Base-by-base conservation (phyloP, 2,329 filamentous ascomycete species). In the Lachnellula cervina region DNA sequence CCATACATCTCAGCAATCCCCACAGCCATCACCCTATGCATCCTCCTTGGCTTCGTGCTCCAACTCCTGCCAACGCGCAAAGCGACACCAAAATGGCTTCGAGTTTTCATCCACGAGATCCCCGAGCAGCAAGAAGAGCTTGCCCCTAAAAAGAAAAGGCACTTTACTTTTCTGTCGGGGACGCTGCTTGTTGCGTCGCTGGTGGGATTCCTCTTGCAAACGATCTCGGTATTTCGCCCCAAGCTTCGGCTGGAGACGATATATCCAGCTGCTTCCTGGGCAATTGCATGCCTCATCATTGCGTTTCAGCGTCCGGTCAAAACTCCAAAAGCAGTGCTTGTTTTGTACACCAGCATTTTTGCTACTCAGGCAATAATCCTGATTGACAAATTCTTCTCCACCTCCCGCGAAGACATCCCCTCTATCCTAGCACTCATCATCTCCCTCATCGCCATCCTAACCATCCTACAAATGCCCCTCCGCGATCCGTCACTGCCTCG, bases 401-500 rank as follows among this genome's bases (percentile, higher is more conserved):
- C 42, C 55, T 17, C 17, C 23, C 17, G 21, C 16, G 9, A 61
- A 9, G 58, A 64, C 4, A 19, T 58, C n/a, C 59, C 62, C 1
- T 44, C 52, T 2, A 52, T 62, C 67, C 62, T 68, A 62, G 62
- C 71, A 56, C 58, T 79, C 4, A 60, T 70, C 9, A 64, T 77
- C 16, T 74, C 80, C 0, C 60, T 80, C 5, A 59, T 71, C 5
- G 78, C 77, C 1, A 72, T 86, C 6, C 42, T 76, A 2, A 62
- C 81, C 14, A 80, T 89, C 49, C 67, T 90, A 13, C 72, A 77
- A 23, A 90, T 90, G 86, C 88, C 88, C 6, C 72, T 91, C 62
- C 79, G 88, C 21, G 79, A 88, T 56, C 81, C 83, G 0, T 67
- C 67, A 0, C 67, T 86, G 4, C 73, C 78, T 19, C 73, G 68